These are phyloP conservation scores for Trichoderma koningii DNA, from an alignment of 2,329 filamentous ascomycete genomes.

Conservation along the genomic window DNA sequence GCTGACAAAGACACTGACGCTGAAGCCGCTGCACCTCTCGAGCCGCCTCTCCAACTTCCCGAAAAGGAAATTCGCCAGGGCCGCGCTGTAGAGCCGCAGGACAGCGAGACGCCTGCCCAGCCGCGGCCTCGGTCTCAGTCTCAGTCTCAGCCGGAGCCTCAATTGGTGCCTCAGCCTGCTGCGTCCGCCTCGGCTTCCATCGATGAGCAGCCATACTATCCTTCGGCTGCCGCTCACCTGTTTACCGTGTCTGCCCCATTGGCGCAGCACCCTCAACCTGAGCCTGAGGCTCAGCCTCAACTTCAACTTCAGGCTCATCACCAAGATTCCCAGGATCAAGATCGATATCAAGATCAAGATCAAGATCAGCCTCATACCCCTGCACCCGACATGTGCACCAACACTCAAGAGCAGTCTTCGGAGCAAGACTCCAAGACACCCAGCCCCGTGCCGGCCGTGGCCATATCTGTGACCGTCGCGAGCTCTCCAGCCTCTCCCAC, in stretches of 20 bases:
- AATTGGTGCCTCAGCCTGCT: background rate
- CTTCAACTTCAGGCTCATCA: background rate
- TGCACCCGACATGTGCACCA: too few species aligned
- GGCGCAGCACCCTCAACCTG: background rate
- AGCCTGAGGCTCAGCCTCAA: too few species aligned
- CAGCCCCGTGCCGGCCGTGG: slow-evolving; percentile 1
- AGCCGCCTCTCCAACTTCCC: slow-evolving; percentile 20
- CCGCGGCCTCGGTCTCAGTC: background rate
- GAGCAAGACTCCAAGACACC: background rate
- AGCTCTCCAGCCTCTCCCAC: slow-evolving; percentile 11
- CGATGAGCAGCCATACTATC: slow-evolving; percentile 18
- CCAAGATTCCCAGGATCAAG: background rate
- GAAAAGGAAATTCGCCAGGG: slow-evolving; percentile 19
- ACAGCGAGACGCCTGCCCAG: background rate
- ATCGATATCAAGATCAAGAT: too few species aligned
- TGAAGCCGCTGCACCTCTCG: slow-evolving; percentile 2
- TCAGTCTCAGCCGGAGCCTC: background rate
- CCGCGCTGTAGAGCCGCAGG: background rate
- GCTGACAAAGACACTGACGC: slow-evolving; percentile 1
- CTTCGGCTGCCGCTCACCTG: slow-evolving; percentile 15
- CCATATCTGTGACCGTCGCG: background rate
- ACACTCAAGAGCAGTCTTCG: background rate
- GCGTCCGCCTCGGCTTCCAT: too few species aligned
- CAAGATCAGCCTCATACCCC: too few species aligned
- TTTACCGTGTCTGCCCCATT: background rate